Conservation (phyloP, 345 rosid species). For the Citrus reticulata region DNA sequence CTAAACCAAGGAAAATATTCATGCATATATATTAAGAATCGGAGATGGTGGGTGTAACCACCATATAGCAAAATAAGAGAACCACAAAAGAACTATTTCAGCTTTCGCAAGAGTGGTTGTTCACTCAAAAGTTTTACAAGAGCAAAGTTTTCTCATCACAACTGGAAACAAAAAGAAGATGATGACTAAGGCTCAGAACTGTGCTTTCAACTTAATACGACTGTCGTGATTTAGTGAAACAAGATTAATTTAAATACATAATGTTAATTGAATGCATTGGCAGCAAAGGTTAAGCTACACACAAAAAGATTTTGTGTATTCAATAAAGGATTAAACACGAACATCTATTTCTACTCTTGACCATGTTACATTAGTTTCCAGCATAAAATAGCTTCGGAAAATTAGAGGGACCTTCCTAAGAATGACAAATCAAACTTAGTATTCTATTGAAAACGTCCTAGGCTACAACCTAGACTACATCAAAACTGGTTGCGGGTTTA, state of each 20-base stretch:
- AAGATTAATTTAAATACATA: background rate
- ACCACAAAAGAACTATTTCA: background rate
- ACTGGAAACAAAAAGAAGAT: background rate
- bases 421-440: background rate
- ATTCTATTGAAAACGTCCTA: background rate
- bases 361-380: constrained; percentile 9
- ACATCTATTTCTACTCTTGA: constrained; percentile 3
- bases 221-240: background rate
- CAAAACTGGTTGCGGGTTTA: constrained; percentile 23
- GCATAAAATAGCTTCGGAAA: constrained; percentile 6
- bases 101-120: background rate
- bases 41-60: background rate
- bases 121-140: background rate
- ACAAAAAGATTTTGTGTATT: background rate
- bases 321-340: background rate
- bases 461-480: constrained; percentile 14
- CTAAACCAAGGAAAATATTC: background rate
- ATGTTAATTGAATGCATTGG: background rate
- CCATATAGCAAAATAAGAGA: background rate
- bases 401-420: background rate
- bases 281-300: background rate
- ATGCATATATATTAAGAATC: background rate
- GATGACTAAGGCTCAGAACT: background rate
- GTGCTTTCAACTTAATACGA: background rate
- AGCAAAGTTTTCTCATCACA: background rate